phyloP scores from a whole-genome alignment of 768 basidiomycete species.

The Ramaria rubella region DNA sequence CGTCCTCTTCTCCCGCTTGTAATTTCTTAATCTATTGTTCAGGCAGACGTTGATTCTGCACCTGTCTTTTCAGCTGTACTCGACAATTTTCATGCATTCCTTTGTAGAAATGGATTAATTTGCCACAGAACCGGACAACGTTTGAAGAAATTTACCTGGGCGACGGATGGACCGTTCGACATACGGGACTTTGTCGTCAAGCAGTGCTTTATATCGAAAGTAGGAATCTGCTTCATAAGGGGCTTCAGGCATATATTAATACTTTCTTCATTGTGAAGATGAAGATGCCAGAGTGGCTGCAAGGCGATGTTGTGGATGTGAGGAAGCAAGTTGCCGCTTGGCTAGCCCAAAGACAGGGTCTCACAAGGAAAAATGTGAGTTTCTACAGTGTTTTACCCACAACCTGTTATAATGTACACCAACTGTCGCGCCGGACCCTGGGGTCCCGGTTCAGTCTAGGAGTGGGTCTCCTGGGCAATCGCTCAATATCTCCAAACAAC shows the following conservation, averaged over 20 bases:
- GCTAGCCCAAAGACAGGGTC: slow-evolving; percentile 18
- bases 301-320: slow-evolving; percentile 69
- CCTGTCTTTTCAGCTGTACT: slow-evolving; percentile 71
- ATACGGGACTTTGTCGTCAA: slow-evolving; percentile 82
- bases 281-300: slow-evolving; percentile 65
- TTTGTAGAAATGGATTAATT: slow-evolving; percentile 65
- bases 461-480: slow-evolving; percentile 17
- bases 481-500: slow-evolving; percentile 69
- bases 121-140: slow-evolving; percentile 49
- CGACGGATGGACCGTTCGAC: slow-evolving; percentile 79
- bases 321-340: slow-evolving; percentile 51
- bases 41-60: slow-evolving; percentile 77
- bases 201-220: slow-evolving; percentile 83
- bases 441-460: neutral
- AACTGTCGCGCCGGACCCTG: neutral
- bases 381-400: neutral
- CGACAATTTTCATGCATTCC: slow-evolving; percentile 54
- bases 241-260: neutral
- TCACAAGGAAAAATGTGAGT: neutral
- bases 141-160: slow-evolving; percentile 69
- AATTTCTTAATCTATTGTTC: slow-evolving; percentile 7
- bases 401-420: neutral
- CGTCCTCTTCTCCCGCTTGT: slow-evolving; percentile 7
- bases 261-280: slow-evolving; percentile 34
- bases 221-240: slow-evolving; percentile 17